These are phyloP conservation scores for Tirmania nivea DNA, from an alignment of 495 filamentous ascomycete genomes.

Conservation along the genomic window DNA sequence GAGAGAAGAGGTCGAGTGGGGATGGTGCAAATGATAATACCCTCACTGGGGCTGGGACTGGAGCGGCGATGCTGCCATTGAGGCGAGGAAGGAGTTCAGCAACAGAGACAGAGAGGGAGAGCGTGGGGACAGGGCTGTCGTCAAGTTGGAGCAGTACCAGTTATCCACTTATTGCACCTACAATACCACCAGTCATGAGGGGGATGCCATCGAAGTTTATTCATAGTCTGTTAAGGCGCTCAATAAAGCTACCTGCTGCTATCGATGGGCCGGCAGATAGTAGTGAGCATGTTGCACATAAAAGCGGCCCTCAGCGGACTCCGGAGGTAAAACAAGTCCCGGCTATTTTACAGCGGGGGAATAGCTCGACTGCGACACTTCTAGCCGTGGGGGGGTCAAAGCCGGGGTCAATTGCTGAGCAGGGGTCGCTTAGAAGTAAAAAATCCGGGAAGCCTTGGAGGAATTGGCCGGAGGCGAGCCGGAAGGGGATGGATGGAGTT, in stretches of 20 bases:
- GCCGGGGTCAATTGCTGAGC: background rate
- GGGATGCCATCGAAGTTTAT: background rate
- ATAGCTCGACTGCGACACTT: background rate
- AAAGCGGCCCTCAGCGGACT: background rate
- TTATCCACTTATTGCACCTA: background rate
- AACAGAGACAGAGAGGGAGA: background rate
- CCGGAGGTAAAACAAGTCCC: background rate
- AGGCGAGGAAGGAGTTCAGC: background rate
- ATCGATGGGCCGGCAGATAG: background rate
- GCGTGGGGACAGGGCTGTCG: background rate
- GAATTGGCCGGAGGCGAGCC: background rate
- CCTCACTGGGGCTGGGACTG: background rate
- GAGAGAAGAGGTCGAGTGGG: background rate
- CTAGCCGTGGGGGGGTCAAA: background rate
- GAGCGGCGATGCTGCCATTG: background rate
- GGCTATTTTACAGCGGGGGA: background rate
- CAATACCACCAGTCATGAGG: background rate
- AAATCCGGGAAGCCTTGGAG: no score
- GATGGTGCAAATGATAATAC: background rate
- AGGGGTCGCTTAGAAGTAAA: background rate
- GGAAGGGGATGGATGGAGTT: background rate
- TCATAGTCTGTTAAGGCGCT: background rate
- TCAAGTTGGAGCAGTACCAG: background rate
- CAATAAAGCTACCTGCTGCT: background rate
- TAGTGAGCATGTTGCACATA: background rate